These are phyloP conservation scores for Debaryomycetaceae sp. DNA, from an alignment of 1,139 yeast species.

Conservation along the genomic window DNA sequence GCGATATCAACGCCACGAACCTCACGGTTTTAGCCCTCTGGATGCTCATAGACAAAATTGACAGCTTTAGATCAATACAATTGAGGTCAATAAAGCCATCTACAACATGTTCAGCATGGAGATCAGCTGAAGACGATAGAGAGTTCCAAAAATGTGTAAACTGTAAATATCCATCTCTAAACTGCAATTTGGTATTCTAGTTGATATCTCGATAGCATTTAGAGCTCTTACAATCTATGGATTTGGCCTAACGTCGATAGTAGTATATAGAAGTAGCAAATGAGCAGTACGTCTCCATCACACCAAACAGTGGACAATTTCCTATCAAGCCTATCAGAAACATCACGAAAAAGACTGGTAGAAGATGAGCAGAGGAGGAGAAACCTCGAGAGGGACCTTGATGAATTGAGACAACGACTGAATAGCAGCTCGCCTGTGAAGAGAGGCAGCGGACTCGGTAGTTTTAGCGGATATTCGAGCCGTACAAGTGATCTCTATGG, in stretches of 20 bases:
- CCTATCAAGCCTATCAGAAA: conserved; percentile 28
- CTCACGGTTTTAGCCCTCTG: conserved; percentile 17
- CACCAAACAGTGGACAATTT: conserved; percentile 32
- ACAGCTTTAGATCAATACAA: too few relatives aligned
- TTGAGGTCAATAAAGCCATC: too few relatives aligned
- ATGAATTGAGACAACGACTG: conserved; percentile 28
- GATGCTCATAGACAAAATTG: not conserved
- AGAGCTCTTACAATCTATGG: not conserved
- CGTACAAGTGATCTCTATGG: not conserved
- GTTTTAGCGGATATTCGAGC: not conserved
- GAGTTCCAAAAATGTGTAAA: not conserved
- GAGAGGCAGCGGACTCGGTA: not conserved
- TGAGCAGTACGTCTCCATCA: conserved; percentile 25
- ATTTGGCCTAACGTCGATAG: not conserved
- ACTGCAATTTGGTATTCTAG: not conserved
- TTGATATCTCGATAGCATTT: not conserved
- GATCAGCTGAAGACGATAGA: too few relatives aligned
- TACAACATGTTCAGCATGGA: too few relatives aligned
- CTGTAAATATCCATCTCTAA: not conserved
- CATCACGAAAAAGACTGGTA: conserved; percentile 28
- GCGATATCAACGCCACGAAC: conserved; percentile 53
- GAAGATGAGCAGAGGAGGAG: conserved; percentile 35
- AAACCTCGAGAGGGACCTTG: conserved; percentile 26
- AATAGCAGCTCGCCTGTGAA: conserved; percentile 20
- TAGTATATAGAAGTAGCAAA: conserved; percentile 3